phyloP scores from a whole-genome alignment of 176 grass and related monocot genomes.

The Cenchrus purpureus region DNA sequence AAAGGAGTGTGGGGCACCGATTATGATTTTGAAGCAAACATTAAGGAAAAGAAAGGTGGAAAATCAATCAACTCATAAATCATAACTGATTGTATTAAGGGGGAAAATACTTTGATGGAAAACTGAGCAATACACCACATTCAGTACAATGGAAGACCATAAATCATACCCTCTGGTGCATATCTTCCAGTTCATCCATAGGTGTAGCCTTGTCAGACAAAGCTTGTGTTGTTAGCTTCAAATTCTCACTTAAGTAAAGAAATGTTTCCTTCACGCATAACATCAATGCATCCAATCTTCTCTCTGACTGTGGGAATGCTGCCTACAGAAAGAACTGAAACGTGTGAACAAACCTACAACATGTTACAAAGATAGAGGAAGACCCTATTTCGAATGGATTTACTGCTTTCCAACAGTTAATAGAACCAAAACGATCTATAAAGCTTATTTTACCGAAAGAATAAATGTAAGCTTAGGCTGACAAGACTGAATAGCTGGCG shows the following conservation, averaged over 20 bases:
- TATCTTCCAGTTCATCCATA: constrained; percentile 90
- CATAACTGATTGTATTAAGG: constrained; percentile 8
- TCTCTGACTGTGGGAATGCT: constrained; percentile 85
- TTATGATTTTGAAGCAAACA: background rate
- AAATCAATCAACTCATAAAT: background rate
- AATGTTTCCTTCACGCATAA: constrained; percentile 90
- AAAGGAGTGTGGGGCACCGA: background rate
- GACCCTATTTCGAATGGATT: too few species aligned
- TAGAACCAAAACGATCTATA: background rate
- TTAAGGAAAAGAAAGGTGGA: constrained; percentile 8
- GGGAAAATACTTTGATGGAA: background rate
- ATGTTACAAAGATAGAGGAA: background rate
- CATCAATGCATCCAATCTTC: constrained; percentile 96
- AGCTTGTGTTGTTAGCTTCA: constrained; percentile 82
- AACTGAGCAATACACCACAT: constrained; percentile 14
- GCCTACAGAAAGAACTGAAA: constrained; percentile 56
- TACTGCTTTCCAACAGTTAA: background rate
- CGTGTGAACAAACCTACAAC: constrained; percentile 21
- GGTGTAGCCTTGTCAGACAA: constrained; percentile 93
- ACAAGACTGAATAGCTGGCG: too few species aligned
- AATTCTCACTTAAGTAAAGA: constrained; percentile 81
- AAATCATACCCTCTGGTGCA: constrained; percentile 86
- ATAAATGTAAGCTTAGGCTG: too few species aligned
- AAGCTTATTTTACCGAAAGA: too few species aligned
- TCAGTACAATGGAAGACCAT: constrained; percentile 25